Base-by-base conservation (phyloP, 2,329 filamentous ascomycete genomes). In the Chrysoporthe austroafricana region DNA sequence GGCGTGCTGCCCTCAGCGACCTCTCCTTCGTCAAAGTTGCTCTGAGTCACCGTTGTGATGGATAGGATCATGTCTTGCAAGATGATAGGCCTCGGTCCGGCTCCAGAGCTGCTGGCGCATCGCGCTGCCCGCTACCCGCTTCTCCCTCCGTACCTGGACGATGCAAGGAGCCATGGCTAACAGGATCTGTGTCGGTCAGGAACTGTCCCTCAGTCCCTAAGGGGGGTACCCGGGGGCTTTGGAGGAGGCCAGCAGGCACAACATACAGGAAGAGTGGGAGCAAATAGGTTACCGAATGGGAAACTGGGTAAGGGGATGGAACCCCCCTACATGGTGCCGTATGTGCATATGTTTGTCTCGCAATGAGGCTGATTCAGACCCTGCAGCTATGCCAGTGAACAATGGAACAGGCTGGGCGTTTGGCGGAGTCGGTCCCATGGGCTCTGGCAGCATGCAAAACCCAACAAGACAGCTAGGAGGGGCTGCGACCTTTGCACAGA, bases 401-500 rank as follows among this genome's bases (percentile, higher is more conserved):
- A 87, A 84, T 72, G 81, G 78, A 65, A 80, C 82, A 68, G 86
- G 86, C 70, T 90, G 88, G 88, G 85, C 85, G 14, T 90, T 90
- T 79, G 85, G 86, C 70, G 84, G 84, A 67, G 85, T 83, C 72
- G 82, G 88, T 73, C 86, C 88, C 36, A 89, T 90, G 85, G 84
- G 86, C 67, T 74, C 74, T 43, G 80, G 80, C 73, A 83, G 82
- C 56, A 80, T 88, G 67, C 85, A 83, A 74, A 87, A 82, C 71
- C 80, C 83, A 62, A 77, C 81, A 65, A 82, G 86, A 74, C 84
- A 88, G 79, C 78, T 87, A 74, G 83, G 84, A 70, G 82, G 86
- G 73, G 88, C 85, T 76, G 80, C 88, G 68, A 90, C 88, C 77
- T 90, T 90, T 78, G 88, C 88, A 61, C 88, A 90, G 76, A 90